Percentiles rank a stretch among this genome's conserved stretches.
Evolutionary conservation across 768 basidiomycete species (phyloP).

Genomic region (Scleroderma bovista): DNA sequence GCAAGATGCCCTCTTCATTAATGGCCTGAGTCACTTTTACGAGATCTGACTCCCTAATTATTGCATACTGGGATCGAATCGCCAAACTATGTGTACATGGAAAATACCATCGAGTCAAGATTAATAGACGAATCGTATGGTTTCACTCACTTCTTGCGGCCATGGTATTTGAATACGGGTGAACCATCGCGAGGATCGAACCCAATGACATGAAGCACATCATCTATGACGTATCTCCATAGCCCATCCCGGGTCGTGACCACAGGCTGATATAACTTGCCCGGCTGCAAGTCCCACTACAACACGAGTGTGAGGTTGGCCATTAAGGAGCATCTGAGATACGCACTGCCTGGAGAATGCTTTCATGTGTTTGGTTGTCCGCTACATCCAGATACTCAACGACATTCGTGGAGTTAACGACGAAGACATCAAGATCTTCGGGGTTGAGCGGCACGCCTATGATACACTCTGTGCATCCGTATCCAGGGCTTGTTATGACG

Average conservation of each 20-base stretch:
- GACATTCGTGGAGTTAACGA: conserved; percentile 1
- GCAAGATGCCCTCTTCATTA: background rate
- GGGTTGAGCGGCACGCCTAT: background rate
- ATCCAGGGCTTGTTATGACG: background rate
- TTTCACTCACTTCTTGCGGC: no score
- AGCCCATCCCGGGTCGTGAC: background rate
- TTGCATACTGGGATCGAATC: conserved; percentile 4
- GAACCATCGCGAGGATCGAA: conserved; percentile 2
- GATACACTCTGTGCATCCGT: conserved; percentile 8
- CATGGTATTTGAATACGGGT: no score
- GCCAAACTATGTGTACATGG: background rate
- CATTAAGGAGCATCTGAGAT: background rate
- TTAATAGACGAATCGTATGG: background rate
- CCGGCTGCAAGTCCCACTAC: background rate
- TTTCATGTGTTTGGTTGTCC: conserved; percentile 6
- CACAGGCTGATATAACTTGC: conserved; percentile 3
- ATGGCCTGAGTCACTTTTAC: background rate
- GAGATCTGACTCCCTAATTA: conserved; percentile 10
- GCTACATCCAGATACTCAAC: conserved; percentile 16
- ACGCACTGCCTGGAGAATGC: conserved; percentile 14
- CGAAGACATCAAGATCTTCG: conserved; percentile 7
- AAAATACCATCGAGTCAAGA: no score
- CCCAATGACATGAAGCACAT: conserved; percentile 1
- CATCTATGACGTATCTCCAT: no score
- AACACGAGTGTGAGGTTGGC: background rate